These are phyloP conservation scores for Candida sojae DNA, from an alignment of 1,139 yeast species.

Conservation along the genomic window DNA sequence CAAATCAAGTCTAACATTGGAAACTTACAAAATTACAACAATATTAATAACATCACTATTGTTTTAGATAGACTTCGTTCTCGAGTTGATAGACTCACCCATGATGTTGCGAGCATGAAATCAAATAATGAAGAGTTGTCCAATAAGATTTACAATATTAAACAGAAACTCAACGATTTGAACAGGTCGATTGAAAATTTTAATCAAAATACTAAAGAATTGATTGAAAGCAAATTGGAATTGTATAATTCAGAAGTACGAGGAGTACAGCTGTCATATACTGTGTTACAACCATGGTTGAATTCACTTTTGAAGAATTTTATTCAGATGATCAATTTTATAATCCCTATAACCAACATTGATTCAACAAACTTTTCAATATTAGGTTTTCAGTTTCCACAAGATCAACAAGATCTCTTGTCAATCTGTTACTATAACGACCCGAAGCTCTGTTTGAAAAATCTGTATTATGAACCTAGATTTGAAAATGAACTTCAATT, in stretches of 20 bases:
- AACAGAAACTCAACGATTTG: conserved; percentile 26
- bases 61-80: conserved; percentile 12
- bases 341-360: conserved; percentile 29
- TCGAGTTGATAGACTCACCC: conserved; percentile 17
- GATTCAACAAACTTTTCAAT: conserved; percentile 29
- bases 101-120: conserved; percentile 22
- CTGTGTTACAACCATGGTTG: conserved; percentile 25
- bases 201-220: conserved; percentile 17
- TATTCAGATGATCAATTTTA: conserved; percentile 23
- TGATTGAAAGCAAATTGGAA: conserved; percentile 28
- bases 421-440: conserved; percentile 30
- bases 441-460: conserved; percentile 10
- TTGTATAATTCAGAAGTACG: conserved; percentile 29
- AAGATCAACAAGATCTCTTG: conserved; percentile 30
- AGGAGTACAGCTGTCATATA: conserved; percentile 27
- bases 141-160: conserved; percentile 27
- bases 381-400: conserved; percentile 40
- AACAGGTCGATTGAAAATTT: conserved; percentile 20
- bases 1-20: conserved; percentile 19
- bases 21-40: conserved; percentile 12
- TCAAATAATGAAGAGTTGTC: conserved; percentile 26
- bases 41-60: conserved; percentile 16
- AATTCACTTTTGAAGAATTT: conserved; percentile 18
- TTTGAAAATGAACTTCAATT: conserved; percentile 11
- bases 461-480: conserved; percentile 14